Conservation (phyloP, 2,329 filamentous ascomycete genomes). For the Fusarium sacchari region DNA sequence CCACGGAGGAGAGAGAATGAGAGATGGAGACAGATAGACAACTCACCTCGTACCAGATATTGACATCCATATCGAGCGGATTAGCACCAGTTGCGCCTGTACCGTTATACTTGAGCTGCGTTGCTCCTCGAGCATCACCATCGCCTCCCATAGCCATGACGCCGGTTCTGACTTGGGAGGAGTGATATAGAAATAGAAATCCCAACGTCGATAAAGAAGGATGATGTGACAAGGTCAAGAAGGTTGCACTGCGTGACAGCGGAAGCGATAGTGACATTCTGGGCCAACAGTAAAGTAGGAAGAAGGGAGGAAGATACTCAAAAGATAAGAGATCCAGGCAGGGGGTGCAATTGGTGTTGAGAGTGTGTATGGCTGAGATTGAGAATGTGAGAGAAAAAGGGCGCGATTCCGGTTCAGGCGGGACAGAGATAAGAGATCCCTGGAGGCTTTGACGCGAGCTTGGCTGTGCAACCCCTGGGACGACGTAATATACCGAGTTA, state of each 20-base stretch:
- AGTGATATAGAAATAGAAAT: constrained; percentile 33
- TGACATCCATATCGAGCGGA: constrained; percentile 74
- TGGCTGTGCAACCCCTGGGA: constrained; percentile 6
- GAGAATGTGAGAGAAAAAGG: background rate
- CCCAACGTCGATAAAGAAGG: constrained; percentile 6
- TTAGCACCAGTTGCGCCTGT: constrained; percentile 73
- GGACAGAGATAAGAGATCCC: constrained; percentile 30
- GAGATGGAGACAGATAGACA: background rate
- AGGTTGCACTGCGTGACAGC: constrained; percentile 11
- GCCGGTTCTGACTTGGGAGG: constrained; percentile 24
- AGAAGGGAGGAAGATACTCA: background rate
- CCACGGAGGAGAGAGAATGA: background rate
- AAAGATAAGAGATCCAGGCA: constrained; percentile 27
- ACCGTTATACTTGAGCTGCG: constrained; percentile 68
- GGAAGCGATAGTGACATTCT: constrained; percentile 10
- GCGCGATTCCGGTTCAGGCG: constrained; percentile 8
- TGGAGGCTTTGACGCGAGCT: constrained; percentile 5
- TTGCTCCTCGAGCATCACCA: constrained; percentile 57
- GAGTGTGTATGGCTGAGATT: constrained; percentile 5
- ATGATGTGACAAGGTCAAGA: constrained; percentile 1
- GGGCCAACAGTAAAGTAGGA: constrained; percentile 13
- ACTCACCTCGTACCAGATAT: constrained; percentile 79
- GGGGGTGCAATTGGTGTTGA: constrained; percentile 16
- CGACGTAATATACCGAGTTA: constrained; percentile 1
- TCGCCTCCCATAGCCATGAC: constrained; percentile 40